phyloP scores from a whole-genome alignment of 1,284 basidiomycete species.

The Rugosomyces carneus region DNA sequence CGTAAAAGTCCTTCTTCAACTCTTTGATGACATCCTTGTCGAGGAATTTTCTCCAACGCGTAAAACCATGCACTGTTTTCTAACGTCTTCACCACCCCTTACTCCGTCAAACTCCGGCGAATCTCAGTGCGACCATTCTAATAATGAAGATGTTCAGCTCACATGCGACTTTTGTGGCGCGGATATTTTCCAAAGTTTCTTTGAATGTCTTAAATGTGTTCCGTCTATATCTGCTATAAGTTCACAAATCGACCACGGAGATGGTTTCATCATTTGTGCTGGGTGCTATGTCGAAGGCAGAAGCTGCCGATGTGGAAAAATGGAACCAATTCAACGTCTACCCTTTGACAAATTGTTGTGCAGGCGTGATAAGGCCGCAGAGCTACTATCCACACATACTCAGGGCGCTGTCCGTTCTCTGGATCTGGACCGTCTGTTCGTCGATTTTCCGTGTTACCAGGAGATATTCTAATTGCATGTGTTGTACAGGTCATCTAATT shows the following conservation, averaged over 20 bases:
- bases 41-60: constrained; percentile 45
- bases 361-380: constrained; percentile 24
- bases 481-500: constrained; percentile 1
- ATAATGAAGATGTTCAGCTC: constrained; percentile 24
- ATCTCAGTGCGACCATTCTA: constrained; percentile 15
- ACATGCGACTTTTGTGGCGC: constrained; percentile 70
- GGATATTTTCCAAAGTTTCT: constrained; percentile 74
- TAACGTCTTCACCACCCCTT: constrained; percentile 2
- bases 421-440: background rate
- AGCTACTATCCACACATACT: constrained; percentile 16
- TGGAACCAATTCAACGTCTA: constrained; percentile 54
- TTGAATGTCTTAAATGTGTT: constrained; percentile 53
- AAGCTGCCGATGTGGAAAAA: constrained; percentile 49
- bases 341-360: constrained; percentile 29
- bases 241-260: constrained; percentile 19
- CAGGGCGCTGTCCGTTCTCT: background rate
- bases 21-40: constrained; percentile 55
- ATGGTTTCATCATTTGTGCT: constrained; percentile 54
- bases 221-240: constrained; percentile 7
- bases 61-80: constrained; percentile 22
- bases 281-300: constrained; percentile 73
- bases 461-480: background rate
- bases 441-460: background rate
- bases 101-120: constrained; percentile 1
- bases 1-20: constrained; percentile 28